phyloP scores from a whole-genome alignment of 2,329 filamentous ascomycete species.

The Aspergillus sp. region DNA sequence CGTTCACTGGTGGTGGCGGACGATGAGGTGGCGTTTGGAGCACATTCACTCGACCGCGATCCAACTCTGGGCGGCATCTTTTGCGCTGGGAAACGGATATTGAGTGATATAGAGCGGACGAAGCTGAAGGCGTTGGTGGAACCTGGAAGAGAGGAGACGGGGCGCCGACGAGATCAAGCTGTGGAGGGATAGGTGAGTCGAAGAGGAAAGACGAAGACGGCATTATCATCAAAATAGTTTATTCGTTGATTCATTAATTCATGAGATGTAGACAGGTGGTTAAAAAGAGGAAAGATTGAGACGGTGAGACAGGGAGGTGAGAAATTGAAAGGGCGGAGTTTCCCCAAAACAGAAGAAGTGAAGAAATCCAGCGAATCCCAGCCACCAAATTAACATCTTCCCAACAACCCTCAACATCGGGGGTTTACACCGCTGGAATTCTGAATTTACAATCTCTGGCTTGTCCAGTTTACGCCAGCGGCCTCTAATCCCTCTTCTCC shows the following conservation, averaged over 20 bases:
- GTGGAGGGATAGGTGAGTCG: constrained; percentile 36
- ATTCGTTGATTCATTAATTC: constrained; percentile 8
- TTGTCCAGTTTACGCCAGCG: constrained; percentile 56
- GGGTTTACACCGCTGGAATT: neutral
- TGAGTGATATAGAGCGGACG: constrained; percentile 38
- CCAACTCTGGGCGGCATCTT: constrained; percentile 29
- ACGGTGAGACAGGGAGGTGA: constrained; percentile 1
- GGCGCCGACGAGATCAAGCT: constrained; percentile 39
- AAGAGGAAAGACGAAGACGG: constrained; percentile 33
- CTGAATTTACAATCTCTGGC: constrained; percentile 39
- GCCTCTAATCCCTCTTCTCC: constrained; percentile 61
- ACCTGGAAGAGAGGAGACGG: constrained; percentile 39
- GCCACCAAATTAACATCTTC: constrained; percentile 8
- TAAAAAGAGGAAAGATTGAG: neutral
- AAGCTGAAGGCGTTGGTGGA: constrained; percentile 36
- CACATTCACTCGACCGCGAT: constrained; percentile 26
- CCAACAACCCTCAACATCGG: neutral
- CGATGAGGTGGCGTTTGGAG: constrained; percentile 24
- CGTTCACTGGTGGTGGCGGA: constrained; percentile 32
- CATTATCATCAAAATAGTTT: constrained; percentile 19
- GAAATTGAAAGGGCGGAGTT: constrained; percentile 4
- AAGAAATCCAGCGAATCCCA: constrained; percentile 8
- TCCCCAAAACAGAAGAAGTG: constrained; percentile 3
- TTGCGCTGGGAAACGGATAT: constrained; percentile 34
- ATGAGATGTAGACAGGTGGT: constrained; percentile 2